Percentiles rank a stretch among this genome's conserved stretches.
These are phyloP conservation scores for Backusella parvicylindrica DNA, from an alignment of 192 early-diverging fungal species.

Conservation along the genomic window DNA sequence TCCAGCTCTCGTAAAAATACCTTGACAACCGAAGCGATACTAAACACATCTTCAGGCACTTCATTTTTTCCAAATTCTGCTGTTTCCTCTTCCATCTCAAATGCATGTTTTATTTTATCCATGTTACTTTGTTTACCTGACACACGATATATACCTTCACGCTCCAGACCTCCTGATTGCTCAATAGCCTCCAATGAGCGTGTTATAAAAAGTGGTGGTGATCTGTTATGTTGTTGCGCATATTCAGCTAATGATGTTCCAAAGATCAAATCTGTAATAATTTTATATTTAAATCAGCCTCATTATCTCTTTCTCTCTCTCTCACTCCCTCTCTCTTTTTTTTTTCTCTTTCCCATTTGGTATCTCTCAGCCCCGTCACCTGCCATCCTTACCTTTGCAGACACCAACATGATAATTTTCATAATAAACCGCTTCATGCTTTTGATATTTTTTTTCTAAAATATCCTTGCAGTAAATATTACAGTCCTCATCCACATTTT, in stretches of 20 bases:
- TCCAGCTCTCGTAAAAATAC: conserved; percentile 65
- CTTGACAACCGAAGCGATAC: conserved; percentile 61
- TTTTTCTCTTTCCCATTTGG: neutral
- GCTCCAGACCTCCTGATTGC: conserved; percentile 24
- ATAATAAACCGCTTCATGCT: conserved; percentile 13
- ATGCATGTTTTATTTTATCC: conserved; percentile 26
- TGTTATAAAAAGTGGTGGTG: conserved; percentile 29
- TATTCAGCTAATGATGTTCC: conserved; percentile 34
- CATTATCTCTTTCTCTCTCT: neutral
- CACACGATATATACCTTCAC: conserved; percentile 39
- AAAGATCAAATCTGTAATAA: conserved; percentile 33
- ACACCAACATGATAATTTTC: conserved; percentile 24
- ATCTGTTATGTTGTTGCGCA: conserved; percentile 17
- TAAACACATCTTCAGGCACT: conserved; percentile 49
- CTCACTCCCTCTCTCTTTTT: too few relatives aligned
- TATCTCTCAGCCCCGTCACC: neutral
- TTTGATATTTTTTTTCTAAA: neutral
- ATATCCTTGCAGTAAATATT: neutral
- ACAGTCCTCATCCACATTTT: neutral
- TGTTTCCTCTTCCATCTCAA: conserved; percentile 33
- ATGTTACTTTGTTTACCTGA: conserved; percentile 33
- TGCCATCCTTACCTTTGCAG: conserved; percentile 25
- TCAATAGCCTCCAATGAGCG: conserved; percentile 33
- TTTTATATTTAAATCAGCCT: neutral
- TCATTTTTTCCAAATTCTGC: conserved; percentile 20